A percentile compares a stretch with the other conserved stretches of the same genome.
These are phyloP conservation scores for Dysphania ambrosioides DNA, from an alignment of 148 eudicot species.

Conservation along the genomic window DNA sequence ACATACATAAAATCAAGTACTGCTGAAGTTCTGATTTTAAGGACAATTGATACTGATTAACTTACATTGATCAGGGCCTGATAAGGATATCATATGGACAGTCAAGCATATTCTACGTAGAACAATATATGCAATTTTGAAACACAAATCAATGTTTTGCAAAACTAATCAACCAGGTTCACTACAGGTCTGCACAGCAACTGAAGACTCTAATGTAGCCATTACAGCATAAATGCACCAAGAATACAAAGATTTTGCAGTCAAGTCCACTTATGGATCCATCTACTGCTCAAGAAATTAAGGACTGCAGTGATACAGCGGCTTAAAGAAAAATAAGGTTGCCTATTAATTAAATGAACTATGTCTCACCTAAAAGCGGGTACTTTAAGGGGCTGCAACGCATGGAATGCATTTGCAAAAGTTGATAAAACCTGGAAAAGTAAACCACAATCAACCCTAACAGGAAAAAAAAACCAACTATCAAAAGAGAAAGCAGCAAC, in stretches of 20 bases:
- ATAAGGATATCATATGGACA: background rate
- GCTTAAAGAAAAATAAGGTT: background rate
- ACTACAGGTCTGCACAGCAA: background rate
- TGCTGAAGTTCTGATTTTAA: background rate
- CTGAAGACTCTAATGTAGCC: background rate
- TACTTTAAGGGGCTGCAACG: constrained; percentile 84
- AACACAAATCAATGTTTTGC: background rate
- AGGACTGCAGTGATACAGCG: background rate
- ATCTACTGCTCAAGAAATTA: background rate
- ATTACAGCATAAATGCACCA: background rate
- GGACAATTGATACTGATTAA: background rate
- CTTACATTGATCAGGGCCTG: background rate
- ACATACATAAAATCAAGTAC: background rate
- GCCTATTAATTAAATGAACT: no score
- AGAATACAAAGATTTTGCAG: background rate
- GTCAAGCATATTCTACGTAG: background rate
- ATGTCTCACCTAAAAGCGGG: constrained; percentile 79
- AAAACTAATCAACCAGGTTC: background rate
- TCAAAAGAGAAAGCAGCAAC: no score
- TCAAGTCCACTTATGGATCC: background rate
- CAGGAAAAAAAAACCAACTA: background rate
- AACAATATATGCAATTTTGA: background rate
- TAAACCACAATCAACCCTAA: constrained; percentile 14
- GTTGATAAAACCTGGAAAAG: constrained; percentile 68
- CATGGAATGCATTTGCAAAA: constrained; percentile 90